Evolutionary conservation across 192 early-diverging fungal genomes (phyloP), one percentile per base, ranked within the genome.

Genomic region (Fimicolochytrium jonesii): DNA sequence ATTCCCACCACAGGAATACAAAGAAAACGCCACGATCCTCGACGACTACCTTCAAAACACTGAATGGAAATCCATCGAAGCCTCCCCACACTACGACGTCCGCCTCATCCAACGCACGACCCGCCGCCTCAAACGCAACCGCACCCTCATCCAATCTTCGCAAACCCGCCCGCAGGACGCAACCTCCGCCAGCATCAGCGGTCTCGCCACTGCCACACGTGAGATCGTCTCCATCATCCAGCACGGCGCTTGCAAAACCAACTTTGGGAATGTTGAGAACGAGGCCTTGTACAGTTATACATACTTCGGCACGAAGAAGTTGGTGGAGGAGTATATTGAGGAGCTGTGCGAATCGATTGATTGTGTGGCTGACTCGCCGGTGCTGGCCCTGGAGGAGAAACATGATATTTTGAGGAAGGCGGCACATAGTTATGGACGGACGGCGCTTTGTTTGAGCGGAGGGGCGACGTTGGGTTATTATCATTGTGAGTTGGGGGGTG

Each of bases 211-310:
- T 59, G 56, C 56, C 49, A 61, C 59, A 0, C 17, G 35, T 18
- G 61, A 37, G 30, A 34, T 67, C 3, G 25, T n/a, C 30, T 53
- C 59, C 45, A 54, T 65, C 39, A 33, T 60, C 18, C 48, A 68
- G 53, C 61, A 62, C 31, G 77, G 72, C 35, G 86, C 82, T 13
- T 79, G 87, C 56, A 93, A 88, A 57, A 68, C 76, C 51, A 90
- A 93, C 65, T 83, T 90, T 66, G 88, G 81, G 23, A 88, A 88
- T 6, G 75, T 90, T 29, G 89, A 90, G 46, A 90, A 88, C 70
- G 73, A 78, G 61, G 71, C 74, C 7, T 73, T 93, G 23, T 93
- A 91, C 67, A 79, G 81, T 35, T 75, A 84, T 20, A 82, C 84
- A 17, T 90, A 88, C 67, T 67, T 81, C 43, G 91, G 89, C 28